These are phyloP conservation scores for Scutellaria minor DNA, from an alignment of 257 asterid genomes.

Conservation along the genomic window DNA sequence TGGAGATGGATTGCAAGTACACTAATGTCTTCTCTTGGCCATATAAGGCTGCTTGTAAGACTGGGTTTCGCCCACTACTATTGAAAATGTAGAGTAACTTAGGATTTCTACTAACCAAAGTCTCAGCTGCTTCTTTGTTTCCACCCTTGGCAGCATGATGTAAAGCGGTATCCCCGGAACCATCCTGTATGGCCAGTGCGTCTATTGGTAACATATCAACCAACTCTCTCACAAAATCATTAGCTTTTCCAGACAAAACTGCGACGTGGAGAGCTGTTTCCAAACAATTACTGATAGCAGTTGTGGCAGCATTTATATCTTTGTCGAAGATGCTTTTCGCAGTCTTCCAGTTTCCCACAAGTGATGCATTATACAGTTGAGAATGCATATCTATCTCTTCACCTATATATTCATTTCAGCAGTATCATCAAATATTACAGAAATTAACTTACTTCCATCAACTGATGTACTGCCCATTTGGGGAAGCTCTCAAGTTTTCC, in stretches of 20 bases:
- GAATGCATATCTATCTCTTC: neutral
- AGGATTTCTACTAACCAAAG: neutral
- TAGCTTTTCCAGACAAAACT: neutral
- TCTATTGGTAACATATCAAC: neutral
- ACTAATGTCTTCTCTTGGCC: neutral
- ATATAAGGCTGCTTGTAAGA: neutral
- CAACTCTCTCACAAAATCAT: slow-evolving; percentile 9
- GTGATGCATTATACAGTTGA: neutral
- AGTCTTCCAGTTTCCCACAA: neutral
- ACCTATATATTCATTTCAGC: too few species aligned
- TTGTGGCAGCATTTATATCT: neutral
- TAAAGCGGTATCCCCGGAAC: slow-evolving; percentile 14
- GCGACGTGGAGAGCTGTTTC: slow-evolving; percentile 24
- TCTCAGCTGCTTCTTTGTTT: slow-evolving; percentile 7
- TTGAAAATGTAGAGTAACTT: neutral
- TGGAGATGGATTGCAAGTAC: slow-evolving; percentile 3
- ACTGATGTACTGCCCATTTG: too few species aligned
- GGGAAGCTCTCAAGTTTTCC: too few species aligned
- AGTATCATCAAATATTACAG: too few species aligned
- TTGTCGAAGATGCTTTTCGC: too few species aligned
- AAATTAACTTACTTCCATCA: too few species aligned
- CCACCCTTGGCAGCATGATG: slow-evolving; percentile 18
- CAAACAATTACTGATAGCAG: neutral
- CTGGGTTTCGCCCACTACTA: neutral
- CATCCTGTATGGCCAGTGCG: neutral